Base-by-base conservation (phyloP, 2,329 filamentous ascomycete genomes). In the Helicocarpus griseus region DNA sequence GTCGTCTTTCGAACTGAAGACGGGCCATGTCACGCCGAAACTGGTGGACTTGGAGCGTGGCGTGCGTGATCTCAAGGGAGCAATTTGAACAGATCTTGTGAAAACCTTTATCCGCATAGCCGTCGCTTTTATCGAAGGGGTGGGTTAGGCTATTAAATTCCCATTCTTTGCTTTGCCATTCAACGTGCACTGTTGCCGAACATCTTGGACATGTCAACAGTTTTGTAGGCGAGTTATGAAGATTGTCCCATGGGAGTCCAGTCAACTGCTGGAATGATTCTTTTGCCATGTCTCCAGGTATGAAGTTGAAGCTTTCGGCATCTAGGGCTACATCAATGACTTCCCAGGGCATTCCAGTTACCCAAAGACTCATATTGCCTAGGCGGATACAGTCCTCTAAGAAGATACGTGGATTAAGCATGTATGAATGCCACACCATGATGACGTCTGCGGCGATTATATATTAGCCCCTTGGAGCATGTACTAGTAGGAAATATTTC, bases 341-440 rank as follows among this genome's bases (percentile, higher is more conserved):
- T 13, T 73, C 61, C 85, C 85, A 90, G 0, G 86, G 87, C 56
- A 91, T 74, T 0, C 80, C 79, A 0, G 75, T 73, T 1, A 72
- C 69, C 83, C 85, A 89, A 3, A 77, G 58, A 2, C 79, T 64
- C 26, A 77, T 70, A 51, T 73, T 71, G 0, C 79, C 80, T 26
- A 73, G 68, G 7, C 85, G 76, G 51, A 89, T 70, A 60, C 81
- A 82, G 62, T 91, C 87, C 60, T 90, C 85, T 4, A 89, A 76
- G 61, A 82, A 90, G n/a, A 72, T 73, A 38, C 83, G 74, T 0
- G 87, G 87, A 58, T 89, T 90, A 3, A 91, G 78, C 80, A 87
- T 84, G 61, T 87, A 86, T 0, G 85, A 73, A 65, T 91, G 87
- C 82, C 84, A 87, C 0, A 90, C 82, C 83, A 90, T 86, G 17